Percentiles rank a stretch among this genome's conserved stretches.
Conservation (phyloP, 495 filamentous ascomycete species). For the Penicillium roqueforti region DNA sequence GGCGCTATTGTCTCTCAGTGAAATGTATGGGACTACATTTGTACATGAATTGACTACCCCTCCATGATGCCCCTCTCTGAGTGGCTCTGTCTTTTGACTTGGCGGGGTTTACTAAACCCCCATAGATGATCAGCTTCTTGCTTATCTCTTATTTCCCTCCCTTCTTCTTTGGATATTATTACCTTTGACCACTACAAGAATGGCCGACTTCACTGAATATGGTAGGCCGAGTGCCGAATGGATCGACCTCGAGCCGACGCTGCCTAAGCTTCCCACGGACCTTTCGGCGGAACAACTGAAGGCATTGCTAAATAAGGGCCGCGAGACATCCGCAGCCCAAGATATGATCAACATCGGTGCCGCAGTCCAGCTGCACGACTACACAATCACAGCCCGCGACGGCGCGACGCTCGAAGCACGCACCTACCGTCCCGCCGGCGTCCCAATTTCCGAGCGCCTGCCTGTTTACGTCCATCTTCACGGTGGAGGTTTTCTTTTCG, state of each 20-base stretch:
- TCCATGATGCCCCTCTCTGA: too few species aligned
- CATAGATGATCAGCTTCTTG: too few species aligned
- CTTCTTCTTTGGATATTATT: not conserved
- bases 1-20: not conserved
- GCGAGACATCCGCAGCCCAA: conserved; percentile 32
- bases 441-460: conserved; percentile 23
- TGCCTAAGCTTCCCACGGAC: conserved; percentile 18
- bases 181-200: conserved; percentile 7
- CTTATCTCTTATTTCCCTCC: not conserved
- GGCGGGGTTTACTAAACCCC: not conserved
- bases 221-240: conserved; percentile 39
- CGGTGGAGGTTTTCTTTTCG: conserved; percentile 49
- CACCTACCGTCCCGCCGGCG: conserved; percentile 35
- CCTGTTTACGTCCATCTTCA: conserved; percentile 49
- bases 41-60: too few species aligned
- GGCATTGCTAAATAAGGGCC: conserved; percentile 24
- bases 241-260: conserved; percentile 32
- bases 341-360: conserved; percentile 25
- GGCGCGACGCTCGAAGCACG: conserved; percentile 37
- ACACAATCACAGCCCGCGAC: conserved; percentile 39
- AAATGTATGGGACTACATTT: not conserved
- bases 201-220: conserved; percentile 42
- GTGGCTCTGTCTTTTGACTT: not conserved
- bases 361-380: conserved; percentile 28
- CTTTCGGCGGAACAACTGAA: conserved; percentile 26